A percentile compares a stretch with the other conserved stretches of the same genome.
Conservation (phyloP, 192 early-diverging fungal genomes). For the Entomortierella lignicola region DNA sequence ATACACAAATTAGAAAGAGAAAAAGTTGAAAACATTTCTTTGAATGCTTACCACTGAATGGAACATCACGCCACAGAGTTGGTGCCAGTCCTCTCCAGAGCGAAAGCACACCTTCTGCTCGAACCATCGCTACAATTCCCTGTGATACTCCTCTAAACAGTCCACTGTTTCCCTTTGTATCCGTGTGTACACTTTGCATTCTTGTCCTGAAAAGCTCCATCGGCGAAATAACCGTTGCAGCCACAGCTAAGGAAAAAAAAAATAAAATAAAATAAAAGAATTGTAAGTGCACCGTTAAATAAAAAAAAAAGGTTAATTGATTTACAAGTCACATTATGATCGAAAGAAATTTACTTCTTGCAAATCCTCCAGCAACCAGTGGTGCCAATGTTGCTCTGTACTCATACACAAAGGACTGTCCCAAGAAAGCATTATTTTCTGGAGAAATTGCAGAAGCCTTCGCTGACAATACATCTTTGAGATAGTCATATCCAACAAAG, state of each 20-base stretch:
- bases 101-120: slow-evolving; percentile 65
- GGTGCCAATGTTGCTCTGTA: slow-evolving; percentile 39
- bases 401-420: slow-evolving; percentile 28
- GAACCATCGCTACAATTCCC: slow-evolving; percentile 71
- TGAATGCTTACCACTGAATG: slow-evolving; percentile 77
- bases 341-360: slow-evolving; percentile 69
- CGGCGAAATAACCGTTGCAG: slow-evolving; percentile 87
- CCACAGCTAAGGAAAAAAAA: slow-evolving; percentile 61
- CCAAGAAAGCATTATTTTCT: slow-evolving; percentile 20
- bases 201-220: slow-evolving; percentile 92
- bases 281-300: neutral
- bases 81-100: slow-evolving; percentile 91
- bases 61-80: slow-evolving; percentile 95
- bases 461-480: slow-evolving; percentile 66
- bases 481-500: slow-evolving; percentile 93
- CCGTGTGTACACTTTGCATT: slow-evolving; percentile 80
- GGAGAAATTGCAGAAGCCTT: slow-evolving; percentile 9
- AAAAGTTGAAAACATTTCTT: neutral
- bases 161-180: slow-evolving; percentile 60
- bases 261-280: neutral
- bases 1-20: neutral
- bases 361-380: slow-evolving; percentile 77
- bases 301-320: neutral
- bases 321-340: neutral
- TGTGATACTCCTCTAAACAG: slow-evolving; percentile 66